Evolutionary conservation across 257 asterid species (phyloP).

Genomic region (Nemophila menziesii): DNA sequence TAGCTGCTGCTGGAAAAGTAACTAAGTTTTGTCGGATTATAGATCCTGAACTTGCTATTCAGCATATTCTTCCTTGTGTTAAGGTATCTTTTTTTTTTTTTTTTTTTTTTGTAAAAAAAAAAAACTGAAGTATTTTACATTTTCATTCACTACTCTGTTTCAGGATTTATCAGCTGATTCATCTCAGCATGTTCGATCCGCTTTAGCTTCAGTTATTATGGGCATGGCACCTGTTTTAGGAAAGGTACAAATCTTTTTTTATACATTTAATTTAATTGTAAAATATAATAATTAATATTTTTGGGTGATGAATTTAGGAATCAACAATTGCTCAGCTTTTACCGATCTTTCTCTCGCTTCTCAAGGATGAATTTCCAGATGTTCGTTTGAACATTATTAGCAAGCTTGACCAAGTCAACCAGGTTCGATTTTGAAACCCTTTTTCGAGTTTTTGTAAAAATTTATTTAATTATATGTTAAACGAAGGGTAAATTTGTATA

Average conservation of each 20-base stretch:
- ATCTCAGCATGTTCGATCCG: slow-evolving; percentile 37
- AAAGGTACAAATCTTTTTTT: slow-evolving; percentile 17
- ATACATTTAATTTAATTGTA: background rate
- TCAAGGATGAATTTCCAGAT: slow-evolving; percentile 84
- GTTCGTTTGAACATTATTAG: slow-evolving; percentile 79
- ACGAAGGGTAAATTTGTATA: slow-evolving; percentile 5
- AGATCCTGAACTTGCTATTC: slow-evolving; percentile 29
- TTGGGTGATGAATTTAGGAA: slow-evolving; percentile 38
- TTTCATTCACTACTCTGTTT: slow-evolving; percentile 1
- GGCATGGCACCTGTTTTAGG: slow-evolving; percentile 36
- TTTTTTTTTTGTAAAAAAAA: background rate
- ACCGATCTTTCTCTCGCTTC: slow-evolving; percentile 72
- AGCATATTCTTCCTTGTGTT: slow-evolving; percentile 32
- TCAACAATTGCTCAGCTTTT: slow-evolving; percentile 87
- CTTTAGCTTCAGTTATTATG: slow-evolving; percentile 39
- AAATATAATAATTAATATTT: background rate
- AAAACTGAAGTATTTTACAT: background rate
- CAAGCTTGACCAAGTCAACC: slow-evolving; percentile 87
- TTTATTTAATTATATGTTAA: background rate
- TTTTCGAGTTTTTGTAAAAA: background rate
- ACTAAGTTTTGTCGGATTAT: slow-evolving; percentile 31
- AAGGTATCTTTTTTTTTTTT: too few relatives aligned
- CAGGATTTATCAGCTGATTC: slow-evolving; percentile 34
- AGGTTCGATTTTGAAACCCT: slow-evolving; percentile 27
- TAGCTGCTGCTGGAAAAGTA: slow-evolving; percentile 37